Conservation (phyloP, 2,329 filamentous ascomycete genomes). For the Neofusicoccum umdonicola region DNA sequence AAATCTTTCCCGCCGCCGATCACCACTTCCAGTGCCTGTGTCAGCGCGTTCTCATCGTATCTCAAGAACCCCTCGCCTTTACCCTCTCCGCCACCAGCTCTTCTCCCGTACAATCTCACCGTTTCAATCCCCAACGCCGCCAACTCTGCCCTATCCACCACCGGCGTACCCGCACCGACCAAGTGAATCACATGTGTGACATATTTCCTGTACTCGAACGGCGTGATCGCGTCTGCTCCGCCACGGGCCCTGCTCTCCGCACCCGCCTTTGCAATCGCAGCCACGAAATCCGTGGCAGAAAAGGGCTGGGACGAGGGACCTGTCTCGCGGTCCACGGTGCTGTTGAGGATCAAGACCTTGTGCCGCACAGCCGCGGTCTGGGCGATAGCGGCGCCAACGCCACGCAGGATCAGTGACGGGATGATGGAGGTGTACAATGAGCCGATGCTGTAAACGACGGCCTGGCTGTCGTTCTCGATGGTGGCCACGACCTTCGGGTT, state of each 20-base stretch:
- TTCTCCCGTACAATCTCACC: conserved; percentile 72
- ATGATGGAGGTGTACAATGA: conserved; percentile 87
- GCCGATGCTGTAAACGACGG: conserved; percentile 89
- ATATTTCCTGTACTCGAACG: conserved; percentile 60
- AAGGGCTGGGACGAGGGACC: conserved; percentile 66
- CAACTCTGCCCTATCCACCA: conserved; percentile 66
- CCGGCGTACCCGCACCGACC: conserved; percentile 67
- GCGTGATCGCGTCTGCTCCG: neutral
- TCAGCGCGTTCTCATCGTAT: conserved; percentile 75
- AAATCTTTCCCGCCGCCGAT: conserved; percentile 62
- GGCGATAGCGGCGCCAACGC: conserved; percentile 66
- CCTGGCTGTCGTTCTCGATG: conserved; percentile 57
- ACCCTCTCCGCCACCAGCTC: conserved; percentile 44
- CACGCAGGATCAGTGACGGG: conserved; percentile 75
- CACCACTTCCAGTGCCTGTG: conserved; percentile 73
- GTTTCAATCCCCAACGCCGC: conserved; percentile 68
- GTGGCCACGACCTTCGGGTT: conserved; percentile 77
- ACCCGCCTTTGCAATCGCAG: conserved; percentile 68
- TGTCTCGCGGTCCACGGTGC: conserved; percentile 80
- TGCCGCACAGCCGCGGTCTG: conserved; percentile 51
- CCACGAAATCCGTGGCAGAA: conserved; percentile 76
- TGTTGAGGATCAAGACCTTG: conserved; percentile 84
- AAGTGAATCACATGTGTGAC: conserved; percentile 83
- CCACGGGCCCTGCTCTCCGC: conserved; percentile 32
- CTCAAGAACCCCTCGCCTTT: conserved; percentile 50